A percentile compares a stretch with the other conserved stretches of the same genome.
Conservation (phyloP, 306 rosid species). For the Hippophae tibetana region DNA sequence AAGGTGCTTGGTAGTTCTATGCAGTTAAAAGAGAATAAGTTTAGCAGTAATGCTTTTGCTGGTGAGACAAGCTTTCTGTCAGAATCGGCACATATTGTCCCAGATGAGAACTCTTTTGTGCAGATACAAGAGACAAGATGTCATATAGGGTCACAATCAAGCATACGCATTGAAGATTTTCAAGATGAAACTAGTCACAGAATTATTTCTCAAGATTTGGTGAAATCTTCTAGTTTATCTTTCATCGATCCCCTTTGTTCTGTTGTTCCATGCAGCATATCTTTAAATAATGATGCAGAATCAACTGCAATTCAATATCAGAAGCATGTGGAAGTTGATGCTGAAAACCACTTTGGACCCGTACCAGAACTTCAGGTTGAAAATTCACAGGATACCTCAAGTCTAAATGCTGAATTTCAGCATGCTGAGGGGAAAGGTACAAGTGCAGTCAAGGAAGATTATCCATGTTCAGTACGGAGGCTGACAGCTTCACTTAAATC, state of each 20-base stretch:
- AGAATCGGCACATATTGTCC: conserved; percentile 69
- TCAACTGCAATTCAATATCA: conserved; percentile 14
- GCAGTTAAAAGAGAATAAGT: conserved; percentile 21
- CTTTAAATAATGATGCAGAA: conserved; percentile 33
- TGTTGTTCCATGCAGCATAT: conserved; percentile 76
- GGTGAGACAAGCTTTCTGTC: conserved; percentile 74
- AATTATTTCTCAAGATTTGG: conserved; percentile 53
- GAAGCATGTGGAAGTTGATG: conserved; percentile 23
- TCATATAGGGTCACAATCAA: conserved; percentile 44
- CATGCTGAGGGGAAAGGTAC: conserved; percentile 20
- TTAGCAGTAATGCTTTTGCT: conserved; percentile 24
- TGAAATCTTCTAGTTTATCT: conserved; percentile 48
- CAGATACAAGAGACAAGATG: conserved; percentile 32
- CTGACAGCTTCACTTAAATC: conserved; percentile 41
- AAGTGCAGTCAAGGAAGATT: conserved; percentile 24
- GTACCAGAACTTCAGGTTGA: conserved; percentile 30
- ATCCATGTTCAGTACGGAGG: conserved; percentile 24
- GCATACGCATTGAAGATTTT: conserved; percentile 30
- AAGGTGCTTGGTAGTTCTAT: conserved; percentile 42
- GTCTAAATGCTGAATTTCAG: conserved; percentile 16
- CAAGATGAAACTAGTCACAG: conserved; percentile 28
- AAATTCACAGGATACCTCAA: conserved; percentile 22
- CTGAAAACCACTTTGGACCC: conserved; percentile 20
- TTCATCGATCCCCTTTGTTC: conserved; percentile 81
- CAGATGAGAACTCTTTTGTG: conserved; percentile 62